These are phyloP conservation scores for Paramecium primaurelia DNA, from an alignment of 73 alveolate genomes.

Conservation along the genomic window DNA sequence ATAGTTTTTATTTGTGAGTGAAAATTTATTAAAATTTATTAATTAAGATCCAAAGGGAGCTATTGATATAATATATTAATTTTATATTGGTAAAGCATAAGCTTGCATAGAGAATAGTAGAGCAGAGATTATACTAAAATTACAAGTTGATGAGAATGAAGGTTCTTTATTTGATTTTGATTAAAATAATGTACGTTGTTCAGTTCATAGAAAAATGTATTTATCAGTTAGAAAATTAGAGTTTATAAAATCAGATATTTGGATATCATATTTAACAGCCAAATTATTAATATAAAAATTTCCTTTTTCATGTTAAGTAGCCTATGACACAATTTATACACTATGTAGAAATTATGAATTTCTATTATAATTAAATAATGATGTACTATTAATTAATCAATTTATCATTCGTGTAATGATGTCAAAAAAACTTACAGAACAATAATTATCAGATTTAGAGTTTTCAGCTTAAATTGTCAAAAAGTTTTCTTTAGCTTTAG, in stretches of 20 bases:
- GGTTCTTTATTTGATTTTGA: neutral
- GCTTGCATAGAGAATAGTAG: neutral
- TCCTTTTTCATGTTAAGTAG: neutral
- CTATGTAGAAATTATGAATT: neutral
- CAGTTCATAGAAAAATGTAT: slow-evolving; percentile 11
- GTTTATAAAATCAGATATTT: neutral
- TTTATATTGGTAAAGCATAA: neutral
- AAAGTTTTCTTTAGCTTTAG: neutral
- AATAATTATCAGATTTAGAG: neutral
- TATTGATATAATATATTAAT: neutral
- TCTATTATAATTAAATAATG: neutral
- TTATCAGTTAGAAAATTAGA: neutral
- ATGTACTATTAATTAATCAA: neutral
- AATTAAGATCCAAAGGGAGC: neutral
- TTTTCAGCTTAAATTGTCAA: neutral
- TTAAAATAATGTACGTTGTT: neutral
- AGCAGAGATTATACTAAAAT: neutral
- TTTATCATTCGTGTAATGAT: neutral
- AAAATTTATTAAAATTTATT: neutral
- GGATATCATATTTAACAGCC: neutral
- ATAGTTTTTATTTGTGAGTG: neutral
- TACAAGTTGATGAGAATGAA: neutral
- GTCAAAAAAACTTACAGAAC: neutral
- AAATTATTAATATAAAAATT: neutral
- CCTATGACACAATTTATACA: neutral